phyloP scores from a whole-genome alignment of 2,329 filamentous ascomycete genomes.

The Arachnomyces sp. region DNA sequence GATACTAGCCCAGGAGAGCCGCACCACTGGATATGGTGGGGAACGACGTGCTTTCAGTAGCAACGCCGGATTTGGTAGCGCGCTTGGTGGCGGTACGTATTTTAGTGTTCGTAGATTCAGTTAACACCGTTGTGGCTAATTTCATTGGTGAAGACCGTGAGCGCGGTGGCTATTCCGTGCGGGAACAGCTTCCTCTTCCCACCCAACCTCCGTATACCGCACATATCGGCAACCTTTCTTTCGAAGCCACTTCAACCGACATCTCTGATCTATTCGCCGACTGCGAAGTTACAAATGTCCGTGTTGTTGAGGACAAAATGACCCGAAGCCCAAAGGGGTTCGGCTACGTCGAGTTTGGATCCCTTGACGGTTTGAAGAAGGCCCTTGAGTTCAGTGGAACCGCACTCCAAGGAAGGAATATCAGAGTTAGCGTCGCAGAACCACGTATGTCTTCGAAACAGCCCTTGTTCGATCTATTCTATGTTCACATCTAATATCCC shows the following conservation, averaged over 20 bases:
- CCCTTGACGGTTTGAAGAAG: constrained; percentile 81
- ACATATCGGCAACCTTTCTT: constrained; percentile 92
- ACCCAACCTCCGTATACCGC: constrained; percentile 91
- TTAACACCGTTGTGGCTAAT: no score
- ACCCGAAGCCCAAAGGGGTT: constrained; percentile 94
- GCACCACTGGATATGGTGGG: constrained; percentile 38
- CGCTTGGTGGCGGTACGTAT: constrained; percentile 26
- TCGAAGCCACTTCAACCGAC: constrained; percentile 77
- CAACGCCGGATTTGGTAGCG: constrained; percentile 28
- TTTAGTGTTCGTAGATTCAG: no score
- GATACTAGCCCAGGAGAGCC: constrained; percentile 29
- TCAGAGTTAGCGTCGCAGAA: constrained; percentile 92
- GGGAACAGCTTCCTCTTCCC: constrained; percentile 74
- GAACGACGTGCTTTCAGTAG: constrained; percentile 43
- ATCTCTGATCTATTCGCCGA: constrained; percentile 77
- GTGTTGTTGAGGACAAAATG: constrained; percentile 93
- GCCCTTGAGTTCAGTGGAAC: constrained; percentile 75
- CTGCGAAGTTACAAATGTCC: constrained; percentile 81
- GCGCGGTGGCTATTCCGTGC: constrained; percentile 32
- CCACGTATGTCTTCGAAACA: constrained; percentile 62
- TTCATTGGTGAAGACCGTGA: constrained; percentile 23
- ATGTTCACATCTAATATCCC: neutral
- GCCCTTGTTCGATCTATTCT: neutral
- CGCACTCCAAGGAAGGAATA: constrained; percentile 77
- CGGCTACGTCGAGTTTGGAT: constrained; percentile 90